Base-by-base conservation (phyloP, 805 yeast genomes). In the Yamadazyma kitorensis region DNA sequence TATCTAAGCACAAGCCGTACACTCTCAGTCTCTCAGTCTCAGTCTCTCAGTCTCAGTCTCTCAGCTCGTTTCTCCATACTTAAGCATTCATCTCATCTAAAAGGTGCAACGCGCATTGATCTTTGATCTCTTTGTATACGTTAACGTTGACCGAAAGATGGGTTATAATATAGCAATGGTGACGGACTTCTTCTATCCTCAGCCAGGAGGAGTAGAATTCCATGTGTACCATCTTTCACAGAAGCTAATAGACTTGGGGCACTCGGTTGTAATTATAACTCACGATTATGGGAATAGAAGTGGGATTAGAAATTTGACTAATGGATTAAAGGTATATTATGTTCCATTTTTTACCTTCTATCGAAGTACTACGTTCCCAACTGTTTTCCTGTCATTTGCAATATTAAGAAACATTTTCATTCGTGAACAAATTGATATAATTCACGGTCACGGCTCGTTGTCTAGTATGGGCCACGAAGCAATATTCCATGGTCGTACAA, bases 121-220 rank as follows among this genome's bases (percentile, higher is more conserved):
- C n/a, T n/a, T n/a, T n/a, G n/a, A n/a, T n/a, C n/a, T n/a, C n/a
- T n/a, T n/a, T n/a, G n/a, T n/a, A n/a, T n/a, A n/a, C n/a, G n/a
- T n/a, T n/a, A n/a, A n/a, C n/a, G n/a, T 19, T 7, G 7, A 10
- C 22, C 7, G 7, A 13, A n/a, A 13, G 4, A 31, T 31, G 34
- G 20, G 14, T 13, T 33, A 33, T 16, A 41, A 41, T 24, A 44
- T 42, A 15, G 72, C 72, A 6, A 89, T 93, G 96, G 86, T 89
- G 4, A 85, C 95, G 27, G 99, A 93, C 60, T 93, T 88, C 68
- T 93, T 93, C 75, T 93, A 85, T 61, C 99, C 99, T 8, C 98
- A 93, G 55, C 83, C 97, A 0, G 99, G 99, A 3, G 99, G 99
- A 7, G 95, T 93, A 2, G 99, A 93, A 57, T 79, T 91, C 42